Evolutionary conservation across 192 early-diverging fungal genomes (phyloP).

Genomic region (Kickxella alabastrina): DNA sequence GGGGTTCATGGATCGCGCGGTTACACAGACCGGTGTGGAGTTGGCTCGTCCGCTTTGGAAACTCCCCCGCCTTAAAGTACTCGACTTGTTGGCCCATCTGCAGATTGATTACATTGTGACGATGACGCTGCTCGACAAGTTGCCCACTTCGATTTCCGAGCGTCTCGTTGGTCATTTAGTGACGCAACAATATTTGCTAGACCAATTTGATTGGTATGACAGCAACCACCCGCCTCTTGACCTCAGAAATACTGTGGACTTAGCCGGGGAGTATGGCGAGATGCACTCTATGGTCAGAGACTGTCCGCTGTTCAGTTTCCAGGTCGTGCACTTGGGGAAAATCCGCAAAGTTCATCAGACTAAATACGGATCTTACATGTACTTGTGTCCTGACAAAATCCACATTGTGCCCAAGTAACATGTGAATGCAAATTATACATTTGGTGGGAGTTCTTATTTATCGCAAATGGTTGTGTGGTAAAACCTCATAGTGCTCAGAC

Average conservation of each 20-base stretch:
- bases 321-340: constrained; percentile 4
- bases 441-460: not conserved
- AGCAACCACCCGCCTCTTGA: constrained; percentile 3
- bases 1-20: constrained; percentile 58
- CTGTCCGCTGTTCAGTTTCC: constrained; percentile 51
- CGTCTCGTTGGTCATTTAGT: constrained; percentile 45
- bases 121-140: constrained; percentile 20
- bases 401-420: constrained; percentile 2
- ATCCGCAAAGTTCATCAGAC: constrained; percentile 11
- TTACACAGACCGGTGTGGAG: constrained; percentile 42
- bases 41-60: constrained; percentile 59
- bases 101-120: constrained; percentile 23
- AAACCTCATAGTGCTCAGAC: no score
- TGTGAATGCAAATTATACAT: not conserved
- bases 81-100: constrained; percentile 32
- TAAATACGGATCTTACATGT: constrained; percentile 45
- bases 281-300: constrained; percentile 68
- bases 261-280: constrained; percentile 65
- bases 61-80: constrained; percentile 37
- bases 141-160: constrained; percentile 11
- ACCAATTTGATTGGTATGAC: constrained; percentile 36
- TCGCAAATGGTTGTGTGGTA: not conserved
- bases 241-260: constrained; percentile 41
- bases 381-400: constrained; percentile 27
- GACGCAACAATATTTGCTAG: constrained; percentile 32